Percentiles rank a stretch among this genome's conserved stretches.
phyloP scores from a whole-genome alignment of 306 rosid species.

The Vicia sativa region DNA sequence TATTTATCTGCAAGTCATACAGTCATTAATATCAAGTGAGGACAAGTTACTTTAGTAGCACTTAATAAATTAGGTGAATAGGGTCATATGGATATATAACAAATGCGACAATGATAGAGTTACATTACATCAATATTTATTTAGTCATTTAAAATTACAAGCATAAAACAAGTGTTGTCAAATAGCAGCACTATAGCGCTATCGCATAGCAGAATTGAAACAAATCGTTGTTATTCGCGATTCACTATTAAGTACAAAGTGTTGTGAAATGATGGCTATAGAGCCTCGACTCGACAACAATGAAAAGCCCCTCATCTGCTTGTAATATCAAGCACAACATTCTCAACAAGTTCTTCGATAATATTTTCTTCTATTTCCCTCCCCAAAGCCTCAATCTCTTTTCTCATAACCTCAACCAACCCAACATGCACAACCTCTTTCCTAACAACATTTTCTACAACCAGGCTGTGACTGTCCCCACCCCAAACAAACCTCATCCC shows the following conservation, averaged over 20 bases:
- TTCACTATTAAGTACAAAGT: neutral
- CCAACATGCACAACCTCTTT: slow-evolving; percentile 70
- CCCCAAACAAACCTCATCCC: slow-evolving; percentile 58
- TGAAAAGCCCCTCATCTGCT: slow-evolving; percentile 34
- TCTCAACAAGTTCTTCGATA: slow-evolving; percentile 79
- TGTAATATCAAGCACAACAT: slow-evolving; percentile 66
- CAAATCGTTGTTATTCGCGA: neutral
- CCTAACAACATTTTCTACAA: slow-evolving; percentile 70
- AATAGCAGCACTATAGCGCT: neutral
- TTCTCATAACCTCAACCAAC: slow-evolving; percentile 64
- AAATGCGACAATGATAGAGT: slow-evolving; percentile 51
- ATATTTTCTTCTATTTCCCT: slow-evolving; percentile 68
- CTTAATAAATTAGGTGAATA: slow-evolving; percentile 50
- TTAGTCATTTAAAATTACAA: slow-evolving; percentile 5
- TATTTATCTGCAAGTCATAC: slow-evolving; percentile 18
- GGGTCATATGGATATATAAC: slow-evolving; percentile 41
- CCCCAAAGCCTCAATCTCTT: slow-evolving; percentile 70
- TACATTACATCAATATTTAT: slow-evolving; percentile 35
- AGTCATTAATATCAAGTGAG: slow-evolving; percentile 8
- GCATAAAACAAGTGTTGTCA: neutral
- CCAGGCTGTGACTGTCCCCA: slow-evolving; percentile 74
- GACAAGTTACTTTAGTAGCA: slow-evolving; percentile 44
- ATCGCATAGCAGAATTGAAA: neutral
- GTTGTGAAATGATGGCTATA: neutral
- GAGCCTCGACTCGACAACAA: neutral